Base-by-base conservation (phyloP, 305 asterid genomes). In the Rubia peregrina region DNA sequence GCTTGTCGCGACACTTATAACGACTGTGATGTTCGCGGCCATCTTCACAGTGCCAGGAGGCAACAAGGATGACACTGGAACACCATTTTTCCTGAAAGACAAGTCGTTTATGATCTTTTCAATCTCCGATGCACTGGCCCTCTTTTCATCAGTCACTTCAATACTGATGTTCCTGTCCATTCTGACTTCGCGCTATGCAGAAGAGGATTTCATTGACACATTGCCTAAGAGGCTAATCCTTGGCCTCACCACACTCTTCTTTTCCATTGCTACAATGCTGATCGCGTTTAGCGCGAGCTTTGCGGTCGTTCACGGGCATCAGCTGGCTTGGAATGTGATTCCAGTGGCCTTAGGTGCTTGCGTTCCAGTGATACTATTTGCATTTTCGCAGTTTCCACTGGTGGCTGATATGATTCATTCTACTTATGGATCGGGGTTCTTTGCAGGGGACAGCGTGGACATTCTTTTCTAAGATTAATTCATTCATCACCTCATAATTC, bases 21-120 rank as follows among this genome's bases (percentile, higher is more conserved):
- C 86, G 3, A 70, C 84, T 10, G 77, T 79, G 48, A 74, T 80
- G 79, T 79, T 79, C 71, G 82, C 84, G 17, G 78, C 86, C 61
- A 73, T 73, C 26, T 69, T 79, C 33, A 75, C 80, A 40, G 80
- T 82, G 1, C 84, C 84, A 3, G 82, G 86, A 5, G 86, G 86
- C 41, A 75, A 74, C 55, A 73, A 77, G 5, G 14, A 76, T 6
- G 65, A 62, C n/a, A 79, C 79, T 36, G 84, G 84, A 4, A 63
- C 19, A 3, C 82, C 86, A 0, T 40, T 65, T 40, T 77, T 82
- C 22, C 66, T 72, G 0, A 38, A 71, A 59, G 65, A 66, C 53
- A 76, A 63, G 42, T 21, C 79, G 5, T 79, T 82, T 46, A 53
- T 69, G 46, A 51, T 78, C 60, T 81, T 81, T 61, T 26, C 79